A percentile compares a stretch with the other conserved stretches of the same genome.
These are phyloP conservation scores for Neonectria sp. DNA, from an alignment of 2,329 filamentous ascomycete species.

Conservation along the genomic window DNA sequence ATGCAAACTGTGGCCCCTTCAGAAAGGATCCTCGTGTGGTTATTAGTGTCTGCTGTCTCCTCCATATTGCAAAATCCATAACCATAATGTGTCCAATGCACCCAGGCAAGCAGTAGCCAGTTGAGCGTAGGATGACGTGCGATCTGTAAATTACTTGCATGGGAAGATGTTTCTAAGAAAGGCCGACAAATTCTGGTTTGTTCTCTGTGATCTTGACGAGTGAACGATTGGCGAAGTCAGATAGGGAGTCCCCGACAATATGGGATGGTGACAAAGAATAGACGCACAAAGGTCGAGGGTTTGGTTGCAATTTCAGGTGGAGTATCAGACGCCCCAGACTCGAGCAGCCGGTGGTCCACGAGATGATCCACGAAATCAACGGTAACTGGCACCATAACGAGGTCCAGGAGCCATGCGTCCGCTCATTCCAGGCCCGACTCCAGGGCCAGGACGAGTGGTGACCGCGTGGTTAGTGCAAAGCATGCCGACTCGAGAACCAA, in stretches of 20 bases:
- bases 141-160: conserved; percentile 68
- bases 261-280: conserved; percentile 45
- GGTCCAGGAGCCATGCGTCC: conserved; percentile 71
- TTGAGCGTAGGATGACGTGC: conserved; percentile 71
- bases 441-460: conserved; percentile 89
- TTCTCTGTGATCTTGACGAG: conserved; percentile 53
- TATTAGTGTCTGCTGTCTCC: conserved; percentile 52
- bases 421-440: conserved; percentile 76
- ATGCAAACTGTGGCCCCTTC: conserved; percentile 43
- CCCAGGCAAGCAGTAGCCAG: conserved; percentile 64
- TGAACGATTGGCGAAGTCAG: conserved; percentile 51
- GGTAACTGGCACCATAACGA: conserved; percentile 72
- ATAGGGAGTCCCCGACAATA: conserved; percentile 45
- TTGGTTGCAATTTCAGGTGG: conserved; percentile 17
- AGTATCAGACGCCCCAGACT: background rate
- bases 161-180: conserved; percentile 66
- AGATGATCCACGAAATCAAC: conserved; percentile 54
- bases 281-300: conserved; percentile 31
- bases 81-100: conserved; percentile 75
- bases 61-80: conserved; percentile 72
- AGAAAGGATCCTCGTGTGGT: conserved; percentile 30
- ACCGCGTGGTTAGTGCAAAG: conserved; percentile 96
- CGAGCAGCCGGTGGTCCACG: conserved; percentile 3
- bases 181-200: conserved; percentile 62
- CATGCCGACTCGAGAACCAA: conserved; percentile 98